These are phyloP conservation scores for Senna siamea DNA, from an alignment of 306 rosid genomes.

Conservation along the genomic window DNA sequence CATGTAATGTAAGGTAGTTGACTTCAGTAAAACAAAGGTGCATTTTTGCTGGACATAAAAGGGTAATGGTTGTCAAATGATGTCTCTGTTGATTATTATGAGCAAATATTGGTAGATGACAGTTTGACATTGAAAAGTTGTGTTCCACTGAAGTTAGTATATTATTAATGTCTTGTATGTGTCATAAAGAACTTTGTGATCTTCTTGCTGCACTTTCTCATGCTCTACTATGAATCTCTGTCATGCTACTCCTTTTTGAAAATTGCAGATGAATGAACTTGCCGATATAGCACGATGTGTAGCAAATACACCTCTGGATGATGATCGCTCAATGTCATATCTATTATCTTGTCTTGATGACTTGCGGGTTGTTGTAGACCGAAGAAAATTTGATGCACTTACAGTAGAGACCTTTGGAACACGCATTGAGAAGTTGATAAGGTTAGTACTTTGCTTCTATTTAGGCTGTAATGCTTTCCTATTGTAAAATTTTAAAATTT, in stretches of 20 bases:
- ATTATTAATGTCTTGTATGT: neutral
- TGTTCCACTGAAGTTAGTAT: constrained; percentile 13
- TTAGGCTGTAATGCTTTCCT: constrained; percentile 17
- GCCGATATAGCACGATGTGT: constrained; percentile 92
- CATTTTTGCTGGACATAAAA: constrained; percentile 16
- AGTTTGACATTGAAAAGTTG: neutral
- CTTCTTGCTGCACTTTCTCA: constrained; percentile 10
- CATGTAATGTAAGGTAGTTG: neutral
- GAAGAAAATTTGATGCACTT: constrained; percentile 85
- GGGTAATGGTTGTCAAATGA: neutral
- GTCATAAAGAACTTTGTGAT: neutral
- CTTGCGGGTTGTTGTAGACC: constrained; percentile 77
- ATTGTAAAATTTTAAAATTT: neutral
- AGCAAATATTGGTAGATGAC: neutral
- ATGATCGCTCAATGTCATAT: constrained; percentile 69
- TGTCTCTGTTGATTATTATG: constrained; percentile 6
- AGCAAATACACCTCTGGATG: constrained; percentile 84
- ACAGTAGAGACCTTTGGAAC: constrained; percentile 94
- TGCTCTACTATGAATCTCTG: neutral
- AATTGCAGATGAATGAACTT: constrained; percentile 89
- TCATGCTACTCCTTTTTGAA: constrained; percentile 30
- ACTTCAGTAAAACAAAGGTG: neutral
- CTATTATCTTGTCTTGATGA: constrained; percentile 87
- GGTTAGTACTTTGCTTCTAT: constrained; percentile 56
- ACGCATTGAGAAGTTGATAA: constrained; percentile 89